These are phyloP conservation scores for Amanita subjunquillea DNA, from an alignment of 768 basidiomycete genomes.

Conservation along the genomic window DNA sequence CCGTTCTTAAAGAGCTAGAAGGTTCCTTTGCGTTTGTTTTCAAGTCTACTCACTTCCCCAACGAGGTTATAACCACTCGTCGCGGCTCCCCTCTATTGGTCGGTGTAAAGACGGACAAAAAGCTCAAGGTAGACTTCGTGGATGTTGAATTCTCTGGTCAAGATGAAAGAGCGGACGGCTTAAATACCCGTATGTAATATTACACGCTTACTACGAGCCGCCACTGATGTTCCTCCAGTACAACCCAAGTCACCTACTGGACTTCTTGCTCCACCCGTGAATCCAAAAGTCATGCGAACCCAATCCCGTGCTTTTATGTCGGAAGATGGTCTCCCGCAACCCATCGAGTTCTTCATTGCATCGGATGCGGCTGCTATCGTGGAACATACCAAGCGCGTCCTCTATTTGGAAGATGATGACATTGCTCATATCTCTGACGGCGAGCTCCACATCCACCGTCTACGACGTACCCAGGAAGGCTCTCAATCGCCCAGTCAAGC, in stretches of 20 bases:
- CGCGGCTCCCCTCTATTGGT: conserved; percentile 94
- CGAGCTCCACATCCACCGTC: conserved; percentile 97
- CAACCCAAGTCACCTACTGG: conserved; percentile 41
- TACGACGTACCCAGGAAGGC: conserved; percentile 80
- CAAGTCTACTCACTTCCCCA: conserved; percentile 93
- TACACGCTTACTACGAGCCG: conserved; percentile 2
- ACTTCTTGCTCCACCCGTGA: conserved; percentile 58
- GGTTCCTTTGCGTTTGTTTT: conserved; percentile 99
- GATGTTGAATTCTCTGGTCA: conserved; percentile 91
- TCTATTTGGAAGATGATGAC: conserved; percentile 98
- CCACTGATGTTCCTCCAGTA: conserved; percentile 16
- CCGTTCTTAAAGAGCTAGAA: conserved; percentile 94
- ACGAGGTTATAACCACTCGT: conserved; percentile 91
- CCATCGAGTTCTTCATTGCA: conserved; percentile 99
- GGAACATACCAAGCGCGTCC: conserved; percentile 97
- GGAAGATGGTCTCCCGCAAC: conserved; percentile 96
- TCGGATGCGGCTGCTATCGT: conserved; percentile 95
- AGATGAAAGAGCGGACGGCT: conserved; percentile 26
- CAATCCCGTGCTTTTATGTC: conserved; percentile 98
- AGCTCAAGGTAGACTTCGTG: conserved; percentile 98
- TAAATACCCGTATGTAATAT: conserved; percentile 7
- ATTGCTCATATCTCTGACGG: conserved; percentile 97
- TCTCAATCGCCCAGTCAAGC: conserved; percentile 45
- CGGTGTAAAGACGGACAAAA: conserved; percentile 99
- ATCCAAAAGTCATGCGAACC: conserved; percentile 78